These are phyloP conservation scores for Schizophyllum amplum DNA, from an alignment of 1,284 basidiomycete species.

Conservation along the genomic window DNA sequence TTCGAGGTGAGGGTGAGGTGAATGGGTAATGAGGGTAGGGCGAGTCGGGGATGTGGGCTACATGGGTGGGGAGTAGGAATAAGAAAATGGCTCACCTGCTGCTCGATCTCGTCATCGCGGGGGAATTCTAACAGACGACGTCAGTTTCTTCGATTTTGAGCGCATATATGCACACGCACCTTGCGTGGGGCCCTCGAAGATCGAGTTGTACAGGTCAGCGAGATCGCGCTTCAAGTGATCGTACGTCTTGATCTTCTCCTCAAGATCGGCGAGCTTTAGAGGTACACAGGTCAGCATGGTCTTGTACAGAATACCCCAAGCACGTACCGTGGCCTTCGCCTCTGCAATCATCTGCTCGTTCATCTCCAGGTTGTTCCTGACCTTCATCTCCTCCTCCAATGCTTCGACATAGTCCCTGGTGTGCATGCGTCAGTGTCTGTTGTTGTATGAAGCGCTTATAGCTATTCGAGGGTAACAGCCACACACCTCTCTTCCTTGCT, in stretches of 20 bases:
- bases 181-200: constrained; percentile 35
- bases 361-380: constrained; percentile 23
- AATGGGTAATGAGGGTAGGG: neutral
- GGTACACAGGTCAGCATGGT: neutral
- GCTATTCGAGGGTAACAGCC: neutral
- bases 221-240: constrained; percentile 26
- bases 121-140: constrained; percentile 6
- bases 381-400: constrained; percentile 29
- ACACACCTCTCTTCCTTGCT: constrained; percentile 34
- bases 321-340: constrained; percentile 25
- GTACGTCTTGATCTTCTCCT: constrained; percentile 20
- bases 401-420: constrained; percentile 35
- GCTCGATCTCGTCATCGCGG: constrained; percentile 12
- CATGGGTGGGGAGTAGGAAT: neutral
- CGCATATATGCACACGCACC: constrained; percentile 12
- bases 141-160: neutral
- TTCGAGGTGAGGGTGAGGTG: constrained; percentile 1
- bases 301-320: neutral
- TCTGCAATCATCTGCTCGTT: constrained; percentile 25
- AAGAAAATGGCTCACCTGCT: neutral
- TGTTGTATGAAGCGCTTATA: no score
- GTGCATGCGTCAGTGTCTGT: no score
- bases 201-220: constrained; percentile 25
- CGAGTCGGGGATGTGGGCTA: neutral
- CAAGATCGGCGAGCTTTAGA: constrained; percentile 23